Evolutionary conservation across 2,329 filamentous ascomycete species (phyloP).

Genomic region (Cercospora sp.): DNA sequence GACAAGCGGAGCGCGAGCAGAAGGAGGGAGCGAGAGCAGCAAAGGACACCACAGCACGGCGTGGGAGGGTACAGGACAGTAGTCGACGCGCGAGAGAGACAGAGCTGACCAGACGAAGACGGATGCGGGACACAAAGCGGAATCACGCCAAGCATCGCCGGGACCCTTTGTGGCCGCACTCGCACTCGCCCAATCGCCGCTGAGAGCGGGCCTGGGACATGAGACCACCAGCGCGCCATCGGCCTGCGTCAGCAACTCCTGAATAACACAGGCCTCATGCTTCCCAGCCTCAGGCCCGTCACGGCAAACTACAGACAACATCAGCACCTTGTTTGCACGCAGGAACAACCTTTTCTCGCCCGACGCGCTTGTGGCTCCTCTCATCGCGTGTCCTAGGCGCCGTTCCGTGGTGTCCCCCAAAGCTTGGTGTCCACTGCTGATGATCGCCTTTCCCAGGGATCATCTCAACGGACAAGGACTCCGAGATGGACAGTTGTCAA

Average conservation of each 20-base stretch:
- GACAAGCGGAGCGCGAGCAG: background rate
- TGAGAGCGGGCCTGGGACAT: background rate
- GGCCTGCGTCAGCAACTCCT: background rate
- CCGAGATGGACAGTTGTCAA: background rate
- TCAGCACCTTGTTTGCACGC: background rate
- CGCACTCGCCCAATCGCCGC: background rate
- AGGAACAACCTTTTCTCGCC: background rate
- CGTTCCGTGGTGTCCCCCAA: background rate
- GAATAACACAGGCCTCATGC: background rate
- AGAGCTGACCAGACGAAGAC: background rate
- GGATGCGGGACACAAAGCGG: background rate
- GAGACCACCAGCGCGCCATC: background rate
- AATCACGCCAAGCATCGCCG: background rate
- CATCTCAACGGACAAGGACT: background rate
- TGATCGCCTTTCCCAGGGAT: background rate
- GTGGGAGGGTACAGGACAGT: background rate
- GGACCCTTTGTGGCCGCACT: background rate
- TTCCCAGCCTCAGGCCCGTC: background rate
- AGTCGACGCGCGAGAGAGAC: background rate
- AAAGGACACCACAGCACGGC: background rate
- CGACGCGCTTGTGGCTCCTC: background rate
- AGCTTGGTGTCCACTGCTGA: slow-evolving; percentile 4
- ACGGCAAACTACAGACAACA: background rate
- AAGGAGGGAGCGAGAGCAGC: background rate
- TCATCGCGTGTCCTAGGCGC: background rate